phyloP scores from a whole-genome alignment of 768 basidiomycete genomes.

The Crassisporium funariophilum region DNA sequence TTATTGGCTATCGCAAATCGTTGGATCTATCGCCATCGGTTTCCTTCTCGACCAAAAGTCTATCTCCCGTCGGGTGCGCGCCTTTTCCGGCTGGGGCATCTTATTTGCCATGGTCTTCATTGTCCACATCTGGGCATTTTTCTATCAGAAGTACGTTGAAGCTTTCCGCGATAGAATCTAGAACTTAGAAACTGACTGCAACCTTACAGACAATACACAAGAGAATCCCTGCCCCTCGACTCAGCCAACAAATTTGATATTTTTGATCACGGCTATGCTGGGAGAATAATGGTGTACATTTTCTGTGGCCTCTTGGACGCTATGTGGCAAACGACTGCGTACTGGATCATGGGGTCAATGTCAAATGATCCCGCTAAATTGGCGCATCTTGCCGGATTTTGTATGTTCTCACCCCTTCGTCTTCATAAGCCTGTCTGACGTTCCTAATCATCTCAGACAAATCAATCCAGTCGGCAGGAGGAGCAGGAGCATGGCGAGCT shows the following conservation, averaged over 20 bases:
- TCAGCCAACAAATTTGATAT: slow-evolving; percentile 57
- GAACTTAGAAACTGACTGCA: too few species aligned
- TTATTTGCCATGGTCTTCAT: slow-evolving; percentile 65
- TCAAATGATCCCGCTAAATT: slow-evolving; percentile 81
- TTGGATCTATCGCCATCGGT: slow-evolving; percentile 74
- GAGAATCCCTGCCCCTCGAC: slow-evolving; percentile 43
- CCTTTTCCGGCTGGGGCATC: slow-evolving; percentile 67
- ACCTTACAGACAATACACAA: slow-evolving; percentile 58
- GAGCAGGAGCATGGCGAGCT: slow-evolving; percentile 70
- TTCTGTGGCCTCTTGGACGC: slow-evolving; percentile 77
- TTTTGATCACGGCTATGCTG: slow-evolving; percentile 52
- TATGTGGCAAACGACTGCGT: slow-evolving; percentile 84
- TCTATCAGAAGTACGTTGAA: slow-evolving; percentile 64
- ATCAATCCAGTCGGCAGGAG: slow-evolving; percentile 76
- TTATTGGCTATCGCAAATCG: slow-evolving; percentile 80
- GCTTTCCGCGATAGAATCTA: not conserved
- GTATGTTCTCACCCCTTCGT: slow-evolving; percentile 43
- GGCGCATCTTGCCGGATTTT: slow-evolving; percentile 80
- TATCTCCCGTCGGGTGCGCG: slow-evolving; percentile 66
- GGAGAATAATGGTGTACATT: slow-evolving; percentile 63
- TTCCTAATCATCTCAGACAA: slow-evolving; percentile 29
- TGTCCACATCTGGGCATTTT: slow-evolving; percentile 76
- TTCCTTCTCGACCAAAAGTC: slow-evolving; percentile 60
- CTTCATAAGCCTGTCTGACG: not conserved
- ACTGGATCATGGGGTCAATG: slow-evolving; percentile 87